These are phyloP conservation scores for Drechslera avenae DNA, from an alignment of 2,329 filamentous ascomycete species.

Conservation along the genomic window DNA sequence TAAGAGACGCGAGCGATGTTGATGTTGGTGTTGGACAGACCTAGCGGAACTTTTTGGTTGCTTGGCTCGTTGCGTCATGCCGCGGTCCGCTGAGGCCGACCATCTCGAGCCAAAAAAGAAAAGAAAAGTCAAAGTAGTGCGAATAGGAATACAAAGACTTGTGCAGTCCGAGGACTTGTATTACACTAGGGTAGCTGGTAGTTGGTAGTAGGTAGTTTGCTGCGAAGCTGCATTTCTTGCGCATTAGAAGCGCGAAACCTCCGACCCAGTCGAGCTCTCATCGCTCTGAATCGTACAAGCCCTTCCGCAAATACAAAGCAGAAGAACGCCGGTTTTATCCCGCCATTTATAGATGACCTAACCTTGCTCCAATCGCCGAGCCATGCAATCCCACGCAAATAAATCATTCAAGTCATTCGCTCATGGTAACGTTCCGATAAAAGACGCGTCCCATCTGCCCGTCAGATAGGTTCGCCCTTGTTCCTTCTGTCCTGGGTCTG, in stretches of 20 bases:
- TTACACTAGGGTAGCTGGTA: constrained; percentile 31
- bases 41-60: constrained; percentile 30
- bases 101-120: too few species aligned
- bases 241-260: constrained; percentile 19
- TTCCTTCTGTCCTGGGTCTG: constrained; percentile 18
- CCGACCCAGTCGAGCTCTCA: constrained; percentile 11
- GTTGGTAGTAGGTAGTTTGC: constrained; percentile 28
- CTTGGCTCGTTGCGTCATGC: background rate
- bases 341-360: constrained; percentile 24
- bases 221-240: constrained; percentile 22
- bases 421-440: constrained; percentile 41
- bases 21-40: too few species aligned
- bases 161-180: constrained; percentile 24
- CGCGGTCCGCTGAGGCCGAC: background rate
- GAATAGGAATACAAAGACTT: background rate
- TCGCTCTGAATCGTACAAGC: constrained; percentile 15
- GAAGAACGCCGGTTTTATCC: constrained; percentile 40
- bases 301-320: constrained; percentile 25
- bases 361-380: constrained; percentile 47
- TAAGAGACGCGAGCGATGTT: background rate
- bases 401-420: constrained; percentile 46
- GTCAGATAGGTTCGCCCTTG: constrained; percentile 14
- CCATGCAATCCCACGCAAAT: constrained; percentile 43
- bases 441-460: constrained; percentile 25
- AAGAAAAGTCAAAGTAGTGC: too few species aligned